These are phyloP conservation scores for Ustilago cynodontis DNA, from an alignment of 1,284 basidiomycete genomes.

Conservation along the genomic window DNA sequence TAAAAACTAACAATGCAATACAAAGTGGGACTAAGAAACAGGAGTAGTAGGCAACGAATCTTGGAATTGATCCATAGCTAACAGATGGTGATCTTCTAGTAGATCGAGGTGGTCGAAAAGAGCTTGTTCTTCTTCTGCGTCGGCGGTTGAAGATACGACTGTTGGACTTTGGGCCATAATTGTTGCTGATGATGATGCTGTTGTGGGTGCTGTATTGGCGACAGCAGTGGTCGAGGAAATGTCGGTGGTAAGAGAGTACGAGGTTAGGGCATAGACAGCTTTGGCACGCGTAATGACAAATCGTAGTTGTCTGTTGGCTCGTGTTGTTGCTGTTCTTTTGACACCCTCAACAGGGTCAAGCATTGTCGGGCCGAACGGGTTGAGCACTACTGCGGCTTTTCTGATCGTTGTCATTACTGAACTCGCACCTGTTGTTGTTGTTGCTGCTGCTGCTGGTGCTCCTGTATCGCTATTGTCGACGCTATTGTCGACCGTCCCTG, in stretches of 20 bases:
- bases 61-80: constrained; percentile 16
- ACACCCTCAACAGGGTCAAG: constrained; percentile 6
- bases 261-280: constrained; percentile 17
- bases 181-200: not conserved
- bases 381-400: constrained; percentile 36
- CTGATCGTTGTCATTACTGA: constrained; percentile 21
- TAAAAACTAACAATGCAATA: too few species aligned
- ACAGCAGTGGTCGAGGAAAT: not conserved
- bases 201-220: not conserved
- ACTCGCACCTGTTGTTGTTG: not conserved
- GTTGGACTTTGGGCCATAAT: not conserved
- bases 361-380: constrained; percentile 32
- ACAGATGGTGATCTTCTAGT: constrained; percentile 19
- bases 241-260: constrained; percentile 5
- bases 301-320: constrained; percentile 9
- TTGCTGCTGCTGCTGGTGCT: too few species aligned
- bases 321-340: not conserved
- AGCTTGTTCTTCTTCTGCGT: constrained; percentile 8
- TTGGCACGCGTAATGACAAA: constrained; percentile 27
- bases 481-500: too few species aligned
- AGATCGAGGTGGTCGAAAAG: constrained; percentile 10
- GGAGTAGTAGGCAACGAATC: constrained; percentile 6
- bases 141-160: not conserved
- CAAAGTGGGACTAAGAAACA: too few species aligned
- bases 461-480: not conserved